phyloP scores from a whole-genome alignment of 2,329 filamentous ascomycete species.

The Fusarium redolens region DNA sequence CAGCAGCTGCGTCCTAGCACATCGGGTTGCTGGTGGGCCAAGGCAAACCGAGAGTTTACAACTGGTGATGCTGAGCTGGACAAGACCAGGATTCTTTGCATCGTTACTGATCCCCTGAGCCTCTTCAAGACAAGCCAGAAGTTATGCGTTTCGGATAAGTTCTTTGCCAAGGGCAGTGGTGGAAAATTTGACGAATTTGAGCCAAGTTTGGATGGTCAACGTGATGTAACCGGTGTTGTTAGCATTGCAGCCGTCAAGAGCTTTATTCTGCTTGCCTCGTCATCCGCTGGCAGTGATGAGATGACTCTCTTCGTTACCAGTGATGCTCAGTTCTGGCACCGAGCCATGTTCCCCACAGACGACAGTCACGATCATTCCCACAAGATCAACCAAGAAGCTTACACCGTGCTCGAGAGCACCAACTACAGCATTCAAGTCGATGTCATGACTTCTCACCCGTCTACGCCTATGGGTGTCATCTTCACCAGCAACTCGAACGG shows the following conservation, averaged over 20 bases:
- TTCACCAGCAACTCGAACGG: constrained; percentile 98
- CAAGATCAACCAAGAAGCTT: constrained; percentile 80
- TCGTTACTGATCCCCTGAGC: constrained; percentile 79
- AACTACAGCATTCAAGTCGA: constrained; percentile 98
- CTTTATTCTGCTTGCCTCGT: constrained; percentile 85
- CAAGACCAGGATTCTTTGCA: constrained; percentile 80
- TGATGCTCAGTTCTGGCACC: constrained; percentile 88
- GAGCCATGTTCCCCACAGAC: constrained; percentile 85
- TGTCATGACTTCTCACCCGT: constrained; percentile 77
- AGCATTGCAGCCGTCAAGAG: constrained; percentile 87
- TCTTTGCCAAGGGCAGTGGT: constrained; percentile 68
- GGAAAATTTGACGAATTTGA: constrained; percentile 73
- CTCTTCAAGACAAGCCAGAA: constrained; percentile 79
- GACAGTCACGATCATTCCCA: constrained; percentile 79
- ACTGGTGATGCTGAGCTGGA: constrained; percentile 74
- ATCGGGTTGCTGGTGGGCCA: constrained; percentile 88
- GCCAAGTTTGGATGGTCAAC: constrained; percentile 78
- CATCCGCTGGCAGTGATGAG: constrained; percentile 84
- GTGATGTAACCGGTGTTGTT: constrained; percentile 81
- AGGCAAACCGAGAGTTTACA: constrained; percentile 77
- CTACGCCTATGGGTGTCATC: constrained; percentile 82
- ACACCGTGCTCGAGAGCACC: constrained; percentile 94
- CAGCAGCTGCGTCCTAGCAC: constrained; percentile 75
- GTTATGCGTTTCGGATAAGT: constrained; percentile 84
- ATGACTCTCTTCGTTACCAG: constrained; percentile 91